Percentiles rank a stretch among this genome's conserved stretches.
Conservation (phyloP, 1,284 basidiomycete genomes). For the Agaricales sp. region DNA sequence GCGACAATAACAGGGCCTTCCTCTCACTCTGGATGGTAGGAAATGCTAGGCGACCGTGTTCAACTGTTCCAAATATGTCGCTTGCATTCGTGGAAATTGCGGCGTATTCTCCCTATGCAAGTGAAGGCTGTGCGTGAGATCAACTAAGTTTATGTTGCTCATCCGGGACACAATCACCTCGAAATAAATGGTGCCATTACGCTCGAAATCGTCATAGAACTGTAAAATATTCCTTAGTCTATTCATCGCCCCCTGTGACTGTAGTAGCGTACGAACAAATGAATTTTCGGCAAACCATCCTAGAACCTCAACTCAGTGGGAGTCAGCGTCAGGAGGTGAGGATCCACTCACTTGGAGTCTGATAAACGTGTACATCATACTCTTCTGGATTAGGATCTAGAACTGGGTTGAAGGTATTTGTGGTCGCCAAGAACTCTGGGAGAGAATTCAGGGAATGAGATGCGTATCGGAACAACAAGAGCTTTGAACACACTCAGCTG, state of each 20-base stretch:
- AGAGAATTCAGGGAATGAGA: no score
- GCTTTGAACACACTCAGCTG: no score
- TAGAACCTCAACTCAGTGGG: no score
- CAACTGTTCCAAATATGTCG: no score
- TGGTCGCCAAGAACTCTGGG: slow-evolving; percentile 58
- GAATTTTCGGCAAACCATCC: slow-evolving; percentile 52
- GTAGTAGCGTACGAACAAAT: slow-evolving; percentile 58
- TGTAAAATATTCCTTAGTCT: background rate
- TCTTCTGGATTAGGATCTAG: slow-evolving; percentile 42
- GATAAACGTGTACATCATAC: slow-evolving; percentile 60
- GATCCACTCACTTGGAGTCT: slow-evolving; percentile 56
- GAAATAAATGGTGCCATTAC: slow-evolving; percentile 42
- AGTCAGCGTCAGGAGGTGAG: no score
- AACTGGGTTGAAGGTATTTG: slow-evolving; percentile 32
- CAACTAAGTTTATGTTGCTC: no score
- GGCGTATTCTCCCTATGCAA: slow-evolving; percentile 69
- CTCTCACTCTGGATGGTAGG: slow-evolving; percentile 41
- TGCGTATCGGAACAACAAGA: no score
- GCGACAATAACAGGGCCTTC: background rate
- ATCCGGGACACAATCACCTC: no score
- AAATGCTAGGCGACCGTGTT: no score
- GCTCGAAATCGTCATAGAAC: slow-evolving; percentile 19
- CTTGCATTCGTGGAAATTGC: slow-evolving; percentile 52
- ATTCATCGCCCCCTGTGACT: slow-evolving; percentile 27
- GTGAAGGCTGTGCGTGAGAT: no score